These are phyloP conservation scores for Coemansia sp. DNA, from an alignment of 192 early-diverging fungal genomes.

Conservation along the genomic window DNA sequence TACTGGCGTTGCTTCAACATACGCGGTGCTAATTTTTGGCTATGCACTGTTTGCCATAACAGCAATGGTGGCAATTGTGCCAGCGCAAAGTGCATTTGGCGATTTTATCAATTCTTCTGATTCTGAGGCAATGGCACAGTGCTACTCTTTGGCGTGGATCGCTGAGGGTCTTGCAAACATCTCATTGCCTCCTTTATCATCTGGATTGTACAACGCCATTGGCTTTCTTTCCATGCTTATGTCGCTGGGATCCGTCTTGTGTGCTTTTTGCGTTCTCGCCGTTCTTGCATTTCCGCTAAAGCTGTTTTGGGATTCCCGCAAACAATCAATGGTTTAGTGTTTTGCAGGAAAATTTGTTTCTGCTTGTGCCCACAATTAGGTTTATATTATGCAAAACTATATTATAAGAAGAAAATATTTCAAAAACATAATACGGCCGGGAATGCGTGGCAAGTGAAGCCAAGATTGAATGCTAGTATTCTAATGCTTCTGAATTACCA, in stretches of 20 bases:
- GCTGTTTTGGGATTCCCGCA: conserved; percentile 8
- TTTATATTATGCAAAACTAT: not conserved
- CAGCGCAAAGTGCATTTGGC: conserved; percentile 54
- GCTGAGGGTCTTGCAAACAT: conserved; percentile 53
- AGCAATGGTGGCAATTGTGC: conserved; percentile 46
- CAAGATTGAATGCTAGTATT: too few relatives aligned
- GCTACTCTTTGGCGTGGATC: conserved; percentile 49
- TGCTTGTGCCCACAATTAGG: not conserved
- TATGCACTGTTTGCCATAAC: conserved; percentile 47
- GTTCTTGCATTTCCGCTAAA: conserved; percentile 34
- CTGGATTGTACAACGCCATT: conserved; percentile 22
- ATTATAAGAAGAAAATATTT: too few relatives aligned
- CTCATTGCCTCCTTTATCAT: conserved; percentile 36
- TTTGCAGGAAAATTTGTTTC: not conserved
- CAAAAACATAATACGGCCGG: too few relatives aligned
- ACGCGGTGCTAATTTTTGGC: conserved; percentile 37
- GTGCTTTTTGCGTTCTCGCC: conserved; percentile 18
- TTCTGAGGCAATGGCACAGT: conserved; percentile 48
- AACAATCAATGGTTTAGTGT: not conserved
- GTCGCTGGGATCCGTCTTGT: conserved; percentile 40
- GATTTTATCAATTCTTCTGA: conserved; percentile 47
- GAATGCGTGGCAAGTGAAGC: too few relatives aligned
- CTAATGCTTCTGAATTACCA: too few relatives aligned
- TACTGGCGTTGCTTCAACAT: conserved; percentile 28
- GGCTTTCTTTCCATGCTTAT: conserved; percentile 43